Evolutionary conservation across 495 filamentous ascomycete species (phyloP).

Genomic region (Lasiosphaeria ovina): DNA sequence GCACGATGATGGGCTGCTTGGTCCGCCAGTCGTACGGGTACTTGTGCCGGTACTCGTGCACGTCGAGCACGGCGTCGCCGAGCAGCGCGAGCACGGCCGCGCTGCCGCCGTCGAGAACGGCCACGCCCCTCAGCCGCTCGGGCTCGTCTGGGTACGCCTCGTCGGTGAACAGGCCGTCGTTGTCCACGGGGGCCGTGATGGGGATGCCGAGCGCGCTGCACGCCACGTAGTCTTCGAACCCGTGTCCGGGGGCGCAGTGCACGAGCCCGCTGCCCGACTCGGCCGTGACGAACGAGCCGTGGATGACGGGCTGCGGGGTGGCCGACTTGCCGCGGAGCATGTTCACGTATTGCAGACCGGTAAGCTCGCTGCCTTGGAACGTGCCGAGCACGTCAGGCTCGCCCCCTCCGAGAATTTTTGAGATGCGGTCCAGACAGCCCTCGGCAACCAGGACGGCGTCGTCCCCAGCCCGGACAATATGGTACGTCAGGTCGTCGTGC

Average conservation of each 20-base stretch:
- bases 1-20: conserved; percentile 83
- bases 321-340: conserved; percentile 55
- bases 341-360: conserved; percentile 63
- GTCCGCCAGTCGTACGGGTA: conserved; percentile 98
- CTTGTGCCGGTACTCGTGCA: conserved; percentile 76
- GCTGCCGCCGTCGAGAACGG: conserved; percentile 58
- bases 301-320: conserved; percentile 64
- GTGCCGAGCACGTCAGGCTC: conserved; percentile 50
- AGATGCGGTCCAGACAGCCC: conserved; percentile 55
- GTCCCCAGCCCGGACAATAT: conserved; percentile 57
- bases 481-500: conserved; percentile 68
- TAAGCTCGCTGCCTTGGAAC: conserved; percentile 65
- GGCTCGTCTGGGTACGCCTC: conserved; percentile 69
- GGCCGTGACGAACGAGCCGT: conserved; percentile 81
- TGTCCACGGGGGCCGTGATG: conserved; percentile 77
- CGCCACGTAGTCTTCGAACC: conserved; percentile 91
- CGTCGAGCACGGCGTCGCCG: conserved; percentile 56
- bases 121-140: conserved; percentile 47
- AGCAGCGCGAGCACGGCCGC: conserved; percentile 66
- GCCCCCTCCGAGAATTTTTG: conserved; percentile 22
- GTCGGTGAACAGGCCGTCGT: conserved; percentile 72
- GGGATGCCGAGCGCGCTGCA: conserved; percentile 64
- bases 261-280: conserved; percentile 89
- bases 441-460: conserved; percentile 59
- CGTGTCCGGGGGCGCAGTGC: conserved; percentile 91